Conservation (phyloP, 192 early-diverging fungal genomes). For the Mortierella alpina region DNA sequence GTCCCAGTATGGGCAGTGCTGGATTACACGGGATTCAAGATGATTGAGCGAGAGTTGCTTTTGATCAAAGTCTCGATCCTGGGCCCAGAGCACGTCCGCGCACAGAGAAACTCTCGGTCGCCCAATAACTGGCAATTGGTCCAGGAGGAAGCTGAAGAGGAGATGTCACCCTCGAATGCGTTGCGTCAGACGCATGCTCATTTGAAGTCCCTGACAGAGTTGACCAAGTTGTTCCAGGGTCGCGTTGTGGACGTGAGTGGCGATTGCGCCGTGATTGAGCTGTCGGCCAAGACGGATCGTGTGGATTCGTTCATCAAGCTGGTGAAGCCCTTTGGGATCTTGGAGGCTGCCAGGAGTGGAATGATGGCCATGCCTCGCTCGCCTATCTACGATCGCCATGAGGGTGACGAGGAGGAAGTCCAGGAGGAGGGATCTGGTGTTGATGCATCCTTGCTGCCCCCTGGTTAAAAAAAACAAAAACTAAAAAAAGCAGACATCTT, state of each 20-base stretch:
- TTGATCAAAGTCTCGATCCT: slow-evolving; percentile 93
- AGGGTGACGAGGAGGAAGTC: slow-evolving; percentile 71
- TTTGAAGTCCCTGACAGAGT: slow-evolving; percentile 82
- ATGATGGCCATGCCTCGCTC: slow-evolving; percentile 97
- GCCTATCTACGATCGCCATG: slow-evolving; percentile 80
- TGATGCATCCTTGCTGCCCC: slow-evolving; percentile 94
- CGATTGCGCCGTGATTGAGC: slow-evolving; percentile 87
- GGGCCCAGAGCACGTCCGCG: slow-evolving; percentile 70
- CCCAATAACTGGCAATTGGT: slow-evolving; percentile 32
- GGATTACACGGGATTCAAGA: slow-evolving; percentile 90
- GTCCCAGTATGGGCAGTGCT: slow-evolving; percentile 96
- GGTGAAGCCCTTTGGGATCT: slow-evolving; percentile 93
- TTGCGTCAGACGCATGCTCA: slow-evolving; percentile 69
- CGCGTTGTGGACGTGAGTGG: slow-evolving; percentile 87
- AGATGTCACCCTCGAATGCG: slow-evolving; percentile 56
- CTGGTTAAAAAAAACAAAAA: slow-evolving; percentile 70
- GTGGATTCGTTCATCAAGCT: slow-evolving; percentile 94
- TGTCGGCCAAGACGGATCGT: slow-evolving; percentile 88
- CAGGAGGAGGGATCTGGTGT: slow-evolving; percentile 73
- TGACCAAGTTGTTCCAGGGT: slow-evolving; percentile 88
- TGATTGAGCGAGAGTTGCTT: slow-evolving; percentile 93
- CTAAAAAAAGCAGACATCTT: no score
- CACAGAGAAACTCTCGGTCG: slow-evolving; percentile 56
- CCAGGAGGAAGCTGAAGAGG: slow-evolving; percentile 38
- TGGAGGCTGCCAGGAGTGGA: slow-evolving; percentile 94